Evolutionary conservation across 176 grass and related monocot species (phyloP).

Genomic region (Hsuehochloa calcarea): DNA sequence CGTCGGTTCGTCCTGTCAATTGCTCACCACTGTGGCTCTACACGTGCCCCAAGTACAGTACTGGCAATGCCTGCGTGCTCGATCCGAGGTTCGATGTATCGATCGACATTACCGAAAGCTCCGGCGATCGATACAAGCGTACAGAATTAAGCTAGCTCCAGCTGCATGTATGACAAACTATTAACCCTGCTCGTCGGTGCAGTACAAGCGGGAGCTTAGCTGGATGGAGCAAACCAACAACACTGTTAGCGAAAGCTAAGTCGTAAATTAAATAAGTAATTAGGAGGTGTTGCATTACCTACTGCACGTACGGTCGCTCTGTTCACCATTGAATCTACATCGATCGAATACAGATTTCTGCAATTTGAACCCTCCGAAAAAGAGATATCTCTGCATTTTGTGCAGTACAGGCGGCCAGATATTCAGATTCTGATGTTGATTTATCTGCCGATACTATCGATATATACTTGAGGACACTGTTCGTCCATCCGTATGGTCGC

Average conservation of each 20-base stretch:
- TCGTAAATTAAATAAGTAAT: neutral
- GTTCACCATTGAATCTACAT: neutral
- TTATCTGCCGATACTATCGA: neutral
- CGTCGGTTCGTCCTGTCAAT: neutral
- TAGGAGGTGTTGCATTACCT: neutral
- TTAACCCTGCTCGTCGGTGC: neutral
- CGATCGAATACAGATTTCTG: neutral
- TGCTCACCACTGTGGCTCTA: neutral
- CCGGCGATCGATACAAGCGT: neutral
- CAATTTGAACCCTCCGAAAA: neutral
- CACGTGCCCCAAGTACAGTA: neutral
- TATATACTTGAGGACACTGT: neutral
- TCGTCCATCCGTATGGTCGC: neutral
- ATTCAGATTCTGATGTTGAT: neutral
- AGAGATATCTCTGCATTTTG: neutral
- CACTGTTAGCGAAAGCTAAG: constrained; percentile 24
- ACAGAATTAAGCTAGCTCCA: neutral
- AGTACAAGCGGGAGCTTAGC: neutral
- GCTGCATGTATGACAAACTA: neutral
- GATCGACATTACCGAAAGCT: neutral
- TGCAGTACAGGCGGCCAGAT: neutral
- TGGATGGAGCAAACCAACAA: neutral
- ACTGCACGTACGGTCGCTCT: neutral
- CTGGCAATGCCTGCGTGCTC: neutral
- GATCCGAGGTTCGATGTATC: neutral